phyloP scores from a whole-genome alignment of 768 basidiomycete species.

The Boletus rex-veris region DNA sequence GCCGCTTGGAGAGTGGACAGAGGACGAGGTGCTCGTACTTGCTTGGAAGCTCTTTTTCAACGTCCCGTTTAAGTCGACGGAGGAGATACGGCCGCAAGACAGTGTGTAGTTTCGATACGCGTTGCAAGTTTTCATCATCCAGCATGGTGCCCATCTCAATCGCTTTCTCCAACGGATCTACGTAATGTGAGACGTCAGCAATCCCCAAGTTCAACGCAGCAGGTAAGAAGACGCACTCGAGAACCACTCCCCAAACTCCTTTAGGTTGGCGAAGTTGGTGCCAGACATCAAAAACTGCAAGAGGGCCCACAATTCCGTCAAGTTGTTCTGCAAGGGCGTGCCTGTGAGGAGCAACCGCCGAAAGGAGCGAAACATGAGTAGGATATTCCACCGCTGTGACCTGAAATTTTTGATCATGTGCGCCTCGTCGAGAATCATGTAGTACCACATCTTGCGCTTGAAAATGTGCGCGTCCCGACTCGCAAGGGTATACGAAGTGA shows the following conservation, averaged over 20 bases:
- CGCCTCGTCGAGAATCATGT: slow-evolving; percentile 94
- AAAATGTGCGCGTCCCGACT: slow-evolving; percentile 88
- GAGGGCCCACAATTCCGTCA: slow-evolving; percentile 93
- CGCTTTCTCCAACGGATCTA: slow-evolving; percentile 91
- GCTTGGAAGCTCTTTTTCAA: slow-evolving; percentile 92
- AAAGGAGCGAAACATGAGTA: slow-evolving; percentile 84
- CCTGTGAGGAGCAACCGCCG: slow-evolving; percentile 89
- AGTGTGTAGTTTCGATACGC: slow-evolving; percentile 83
- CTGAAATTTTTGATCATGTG: slow-evolving; percentile 99
- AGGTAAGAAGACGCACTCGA: slow-evolving; percentile 60
- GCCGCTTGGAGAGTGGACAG: slow-evolving; percentile 85
- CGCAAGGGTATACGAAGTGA: slow-evolving; percentile 93
- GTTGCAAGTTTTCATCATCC: slow-evolving; percentile 82
- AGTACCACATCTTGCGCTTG: slow-evolving; percentile 91
- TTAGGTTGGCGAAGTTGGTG: slow-evolving; percentile 83
- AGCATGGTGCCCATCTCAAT: slow-evolving; percentile 77
- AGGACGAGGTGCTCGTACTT: slow-evolving; percentile 90
- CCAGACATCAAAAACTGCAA: slow-evolving; percentile 93
- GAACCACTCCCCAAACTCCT: slow-evolving; percentile 96
- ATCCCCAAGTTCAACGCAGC: neutral
- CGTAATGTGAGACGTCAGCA: neutral
- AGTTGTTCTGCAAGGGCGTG: slow-evolving; percentile 94
- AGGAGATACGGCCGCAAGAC: slow-evolving; percentile 96
- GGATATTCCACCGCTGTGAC: slow-evolving; percentile 88
- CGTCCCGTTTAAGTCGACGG: slow-evolving; percentile 95